Conservation (phyloP, 78 protist species). For the Dictyostelium firmibasis region DNA sequence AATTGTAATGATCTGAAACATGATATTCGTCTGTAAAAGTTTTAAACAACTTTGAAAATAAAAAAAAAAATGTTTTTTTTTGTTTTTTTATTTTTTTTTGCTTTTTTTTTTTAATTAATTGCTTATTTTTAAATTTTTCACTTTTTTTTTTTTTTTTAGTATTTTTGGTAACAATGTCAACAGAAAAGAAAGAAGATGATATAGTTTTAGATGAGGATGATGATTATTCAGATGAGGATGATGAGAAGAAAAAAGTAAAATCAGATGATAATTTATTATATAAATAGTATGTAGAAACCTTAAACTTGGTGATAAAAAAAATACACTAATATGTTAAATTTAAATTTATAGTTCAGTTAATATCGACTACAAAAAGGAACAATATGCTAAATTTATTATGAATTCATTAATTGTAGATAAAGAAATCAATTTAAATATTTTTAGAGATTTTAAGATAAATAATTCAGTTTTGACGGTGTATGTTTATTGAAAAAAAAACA, state of each 20-base stretch:
- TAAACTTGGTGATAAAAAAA: no score
- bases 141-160: neutral
- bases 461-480: slow-evolving; percentile 38
- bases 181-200: slow-evolving; percentile 11
- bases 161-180: neutral
- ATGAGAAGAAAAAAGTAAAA: neutral
- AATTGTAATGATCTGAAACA: no score
- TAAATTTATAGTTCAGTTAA: neutral
- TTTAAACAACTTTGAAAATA: no score
- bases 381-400: slow-evolving; percentile 38
- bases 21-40: no score
- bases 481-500: neutral
- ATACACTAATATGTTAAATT: neutral
- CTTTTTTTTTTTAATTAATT: neutral
- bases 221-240: slow-evolving; percentile 60
- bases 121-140: neutral
- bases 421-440: slow-evolving; percentile 68
- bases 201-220: slow-evolving; percentile 32
- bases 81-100: neutral
- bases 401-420: slow-evolving; percentile 59
- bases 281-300: slow-evolving; percentile 39
- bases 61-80: neutral
- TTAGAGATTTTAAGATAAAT: slow-evolving; percentile 32
- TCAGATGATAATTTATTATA: slow-evolving; percentile 7
- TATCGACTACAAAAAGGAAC: slow-evolving; percentile 25